Conservation (phyloP, 2,329 filamentous ascomycete species). For the Rosellinia necatrix region DNA sequence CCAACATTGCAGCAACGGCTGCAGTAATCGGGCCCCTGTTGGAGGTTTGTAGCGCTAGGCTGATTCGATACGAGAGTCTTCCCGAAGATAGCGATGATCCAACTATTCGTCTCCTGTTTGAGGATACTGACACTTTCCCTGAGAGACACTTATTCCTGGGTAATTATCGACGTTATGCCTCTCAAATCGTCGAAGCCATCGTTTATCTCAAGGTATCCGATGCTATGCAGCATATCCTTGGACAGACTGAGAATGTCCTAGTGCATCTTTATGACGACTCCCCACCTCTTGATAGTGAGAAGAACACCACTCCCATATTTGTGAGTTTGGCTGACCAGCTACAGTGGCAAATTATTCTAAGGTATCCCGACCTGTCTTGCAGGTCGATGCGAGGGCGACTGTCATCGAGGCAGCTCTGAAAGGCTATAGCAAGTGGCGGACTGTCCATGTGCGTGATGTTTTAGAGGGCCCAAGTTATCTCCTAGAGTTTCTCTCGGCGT, state of each 20-base stretch:
- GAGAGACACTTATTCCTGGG: constrained; percentile 94
- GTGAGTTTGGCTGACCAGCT: constrained; percentile 29
- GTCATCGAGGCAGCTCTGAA: constrained; percentile 88
- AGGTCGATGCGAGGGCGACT: constrained; percentile 86
- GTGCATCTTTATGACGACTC: constrained; percentile 75
- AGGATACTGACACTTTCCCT: constrained; percentile 93
- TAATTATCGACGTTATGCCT: constrained; percentile 91
- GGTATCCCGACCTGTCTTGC: constrained; percentile 72
- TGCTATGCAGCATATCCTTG: constrained; percentile 85
- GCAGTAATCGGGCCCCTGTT: constrained; percentile 74
- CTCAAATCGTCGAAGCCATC: constrained; percentile 83
- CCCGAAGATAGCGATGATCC: constrained; percentile 81
- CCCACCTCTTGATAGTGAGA: constrained; percentile 68
- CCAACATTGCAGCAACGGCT: constrained; percentile 63
- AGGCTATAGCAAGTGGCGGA: constrained; percentile 81
- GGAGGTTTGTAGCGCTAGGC: constrained; percentile 79
- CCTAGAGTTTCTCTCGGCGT: background rate
- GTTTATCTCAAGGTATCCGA: constrained; percentile 82
- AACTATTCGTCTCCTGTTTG: constrained; percentile 79
- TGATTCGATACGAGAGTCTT: constrained; percentile 86
- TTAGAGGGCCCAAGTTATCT: constrained; percentile 28
- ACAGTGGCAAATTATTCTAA: constrained; percentile 66
- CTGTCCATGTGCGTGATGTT: constrained; percentile 24
- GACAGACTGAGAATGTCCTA: constrained; percentile 74
- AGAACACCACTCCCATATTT: constrained; percentile 31